phyloP scores from a whole-genome alignment of 2,329 filamentous ascomycete species.

The Botrytis porri region DNA sequence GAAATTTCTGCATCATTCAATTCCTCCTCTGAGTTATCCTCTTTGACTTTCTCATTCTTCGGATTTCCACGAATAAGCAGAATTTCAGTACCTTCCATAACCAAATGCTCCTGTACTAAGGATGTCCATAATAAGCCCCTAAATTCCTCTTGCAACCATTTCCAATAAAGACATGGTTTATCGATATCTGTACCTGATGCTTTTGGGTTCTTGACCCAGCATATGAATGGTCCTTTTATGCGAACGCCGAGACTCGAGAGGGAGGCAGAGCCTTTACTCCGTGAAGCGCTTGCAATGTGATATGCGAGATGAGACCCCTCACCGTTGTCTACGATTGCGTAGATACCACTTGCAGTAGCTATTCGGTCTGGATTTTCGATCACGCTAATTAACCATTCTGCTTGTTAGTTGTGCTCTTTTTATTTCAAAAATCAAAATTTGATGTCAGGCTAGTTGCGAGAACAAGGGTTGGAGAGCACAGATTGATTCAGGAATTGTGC shows the following conservation, averaged over 20 bases:
- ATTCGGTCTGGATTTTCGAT: too few relatives aligned
- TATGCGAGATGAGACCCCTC: constrained; percentile 76
- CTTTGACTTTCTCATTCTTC: constrained; percentile 53
- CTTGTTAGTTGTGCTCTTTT: background rate
- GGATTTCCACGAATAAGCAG: constrained; percentile 68
- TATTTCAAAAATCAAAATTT: background rate
- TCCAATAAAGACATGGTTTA: constrained; percentile 64
- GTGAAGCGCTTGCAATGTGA: constrained; percentile 69
- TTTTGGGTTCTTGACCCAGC: constrained; percentile 78
- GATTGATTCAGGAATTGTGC: background rate
- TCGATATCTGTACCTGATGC: constrained; percentile 65
- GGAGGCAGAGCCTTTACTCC: background rate
- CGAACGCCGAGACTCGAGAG: constrained; percentile 57
- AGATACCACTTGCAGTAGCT: constrained; percentile 78
- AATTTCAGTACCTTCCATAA: constrained; percentile 73
- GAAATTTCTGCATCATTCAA: constrained; percentile 65
- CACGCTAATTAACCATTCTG: too few relatives aligned
- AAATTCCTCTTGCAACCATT: constrained; percentile 72
- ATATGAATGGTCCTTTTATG: constrained; percentile 70
- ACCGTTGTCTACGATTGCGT: constrained; percentile 71
- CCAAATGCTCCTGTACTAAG: constrained; percentile 67
- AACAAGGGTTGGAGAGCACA: background rate
- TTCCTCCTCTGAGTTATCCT: constrained; percentile 64
- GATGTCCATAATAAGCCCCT: constrained; percentile 70
- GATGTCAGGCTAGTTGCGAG: background rate